Evolutionary conservation across 176 grass and related monocot species (phyloP), one percentile per base, ranked within the genome.

Genomic region (Hsuehochloa calcarea): DNA sequence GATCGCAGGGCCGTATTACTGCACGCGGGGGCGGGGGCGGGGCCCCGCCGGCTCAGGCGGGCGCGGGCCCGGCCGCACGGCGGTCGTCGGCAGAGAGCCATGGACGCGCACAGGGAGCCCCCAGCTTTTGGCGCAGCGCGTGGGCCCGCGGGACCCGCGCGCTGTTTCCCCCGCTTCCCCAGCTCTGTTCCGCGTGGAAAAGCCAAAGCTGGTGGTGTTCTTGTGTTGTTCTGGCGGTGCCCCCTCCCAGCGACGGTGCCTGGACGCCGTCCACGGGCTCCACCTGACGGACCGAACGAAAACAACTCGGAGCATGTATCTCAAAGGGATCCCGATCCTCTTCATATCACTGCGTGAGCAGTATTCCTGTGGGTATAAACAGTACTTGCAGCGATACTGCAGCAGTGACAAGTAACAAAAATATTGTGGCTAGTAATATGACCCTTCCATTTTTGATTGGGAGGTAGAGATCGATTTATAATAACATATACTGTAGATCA

Each of bases 31-130:
- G n/a, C n/a, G n/a, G n/a, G n/a, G n/a, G n/a, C n/a, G n/a, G 64
- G 64, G 34, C 29, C 56, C 27, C 17, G 68, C 25, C 50, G 68
- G 8, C 62, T 1, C 49, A 26, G 65, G 14, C 31, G 5, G 15
- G 15, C 44, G 55, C 54, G 87, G 87, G 70, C 34, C 71, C 77
- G 83, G 35, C 78, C 72, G 73, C 80, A 74, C 80, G 84, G 89
- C 25, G 84, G 80, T 80, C 89, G 84, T 90, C 89, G 89, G 84
- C 84, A 79, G 56, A 82, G 88, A 26, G 88, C 70, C 15, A 72
- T 4, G 80, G 80, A 41, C 80, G 52, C 16, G 77, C 49, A 55
- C 67, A 79, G 44, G 29, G 72, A 56, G 69, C 44, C 37, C 37
- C 58, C 81, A 27, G 75, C 69, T 68, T 89, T 88, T 83, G 86